A percentile compares a stretch with the other conserved stretches of the same genome.
These are phyloP conservation scores for Paramecium pentaurelia DNA, from an alignment of 73 alveolate genomes.

Conservation along the genomic window DNA sequence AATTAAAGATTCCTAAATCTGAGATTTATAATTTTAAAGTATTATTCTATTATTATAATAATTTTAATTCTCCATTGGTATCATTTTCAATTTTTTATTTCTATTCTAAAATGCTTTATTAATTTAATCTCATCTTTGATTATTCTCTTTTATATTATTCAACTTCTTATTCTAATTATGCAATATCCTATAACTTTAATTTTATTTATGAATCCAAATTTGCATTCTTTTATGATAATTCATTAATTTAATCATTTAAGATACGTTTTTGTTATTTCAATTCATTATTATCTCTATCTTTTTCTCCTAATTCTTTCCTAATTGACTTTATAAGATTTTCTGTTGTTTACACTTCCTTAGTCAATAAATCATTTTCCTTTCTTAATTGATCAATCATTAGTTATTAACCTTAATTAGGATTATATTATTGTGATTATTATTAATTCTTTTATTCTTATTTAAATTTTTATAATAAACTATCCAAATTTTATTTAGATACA, in stretches of 20 bases:
- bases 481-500: slow-evolving; percentile 10
- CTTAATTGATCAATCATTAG: background rate
- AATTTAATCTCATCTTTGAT: background rate
- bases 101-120: background rate
- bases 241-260: background rate
- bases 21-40: background rate
- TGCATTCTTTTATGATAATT: background rate
- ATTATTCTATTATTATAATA: background rate
- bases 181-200: background rate
- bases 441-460: background rate
- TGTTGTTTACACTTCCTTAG: background rate
- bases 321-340: background rate
- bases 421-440: background rate
- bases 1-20: background rate
- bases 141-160: background rate
- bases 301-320: background rate
- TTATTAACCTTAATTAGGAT: background rate
- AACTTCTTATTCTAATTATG: background rate
- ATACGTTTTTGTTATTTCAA: background rate
- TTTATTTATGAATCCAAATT: background rate
- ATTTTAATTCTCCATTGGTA: background rate
- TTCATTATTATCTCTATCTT: slow-evolving; percentile 32
- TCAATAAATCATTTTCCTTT: background rate
- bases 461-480: background rate
- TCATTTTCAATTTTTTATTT: background rate